These are phyloP conservation scores for Polytrichum commune DNA, from an alignment of 225 moss, liverwort and hornwort species.

Conservation along the genomic window DNA sequence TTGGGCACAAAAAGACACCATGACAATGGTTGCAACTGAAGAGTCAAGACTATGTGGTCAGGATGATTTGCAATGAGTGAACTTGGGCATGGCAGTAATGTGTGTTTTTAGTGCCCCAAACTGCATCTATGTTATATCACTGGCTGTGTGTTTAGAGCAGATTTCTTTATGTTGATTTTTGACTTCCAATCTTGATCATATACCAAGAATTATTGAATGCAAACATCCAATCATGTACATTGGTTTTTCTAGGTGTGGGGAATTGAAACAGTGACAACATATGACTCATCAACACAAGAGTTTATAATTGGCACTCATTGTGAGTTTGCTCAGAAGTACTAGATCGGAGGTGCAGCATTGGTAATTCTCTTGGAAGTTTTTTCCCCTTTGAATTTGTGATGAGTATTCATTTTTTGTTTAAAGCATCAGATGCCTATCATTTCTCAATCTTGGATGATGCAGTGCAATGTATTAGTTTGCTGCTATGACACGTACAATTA, in stretches of 20 bases:
- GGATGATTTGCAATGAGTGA: conserved; percentile 99
- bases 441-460: too few species aligned
- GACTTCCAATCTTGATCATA: too few species aligned
- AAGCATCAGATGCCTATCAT: too few species aligned
- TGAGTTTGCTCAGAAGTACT: conserved; percentile 98
- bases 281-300: conserved; percentile 77
- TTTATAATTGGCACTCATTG: conserved; percentile 90
- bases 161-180: too few species aligned
- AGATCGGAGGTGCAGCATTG: conserved; percentile 96
- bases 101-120: conserved; percentile 19
- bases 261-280: conserved; percentile 91
- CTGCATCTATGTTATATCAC: too few species aligned
- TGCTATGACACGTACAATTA: not conserved
- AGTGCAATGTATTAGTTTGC: too few species aligned
- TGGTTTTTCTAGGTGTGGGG: conserved; percentile 72
- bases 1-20: conserved; percentile 87
- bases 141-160: too few species aligned
- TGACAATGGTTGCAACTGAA: conserved; percentile 76
- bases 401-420: too few species aligned
- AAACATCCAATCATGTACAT: not conserved
- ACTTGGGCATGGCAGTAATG: conserved; percentile 95
- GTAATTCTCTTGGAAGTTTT: conserved; percentile 19
- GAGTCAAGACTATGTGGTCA: conserved; percentile 60
- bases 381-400: too few species aligned
- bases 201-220: too few species aligned